phyloP scores from a whole-genome alignment of 1,139 yeast genomes.

The Yamadazyma jaroonii region DNA sequence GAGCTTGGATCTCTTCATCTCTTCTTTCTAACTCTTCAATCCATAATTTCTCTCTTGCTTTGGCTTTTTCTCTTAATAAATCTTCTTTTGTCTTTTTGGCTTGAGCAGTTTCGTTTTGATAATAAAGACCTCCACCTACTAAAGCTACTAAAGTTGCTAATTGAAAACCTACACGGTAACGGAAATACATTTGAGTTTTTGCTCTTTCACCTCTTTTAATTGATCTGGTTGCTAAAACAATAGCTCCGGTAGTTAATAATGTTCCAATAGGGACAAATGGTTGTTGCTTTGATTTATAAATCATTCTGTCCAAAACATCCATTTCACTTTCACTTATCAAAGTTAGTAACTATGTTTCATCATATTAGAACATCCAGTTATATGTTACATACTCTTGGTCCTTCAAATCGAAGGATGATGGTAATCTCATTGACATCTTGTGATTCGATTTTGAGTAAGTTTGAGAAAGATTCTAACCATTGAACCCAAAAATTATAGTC shows the following conservation, averaged over 20 bases:
- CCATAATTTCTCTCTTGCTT: conserved; percentile 82
- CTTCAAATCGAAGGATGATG: conserved; percentile 16
- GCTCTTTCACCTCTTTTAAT: conserved; percentile 68
- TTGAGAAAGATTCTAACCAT: background rate
- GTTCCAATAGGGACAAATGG: conserved; percentile 83
- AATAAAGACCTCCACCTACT: conserved; percentile 72
- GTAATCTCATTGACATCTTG: conserved; percentile 16
- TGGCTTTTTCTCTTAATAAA: conserved; percentile 68
- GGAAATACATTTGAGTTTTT: conserved; percentile 81
- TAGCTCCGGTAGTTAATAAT: conserved; percentile 76
- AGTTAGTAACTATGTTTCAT: too few relatives aligned
- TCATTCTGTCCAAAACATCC: conserved; percentile 30
- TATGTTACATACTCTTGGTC: conserved; percentile 13
- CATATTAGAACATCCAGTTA: too few relatives aligned
- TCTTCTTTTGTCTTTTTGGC: conserved; percentile 58
- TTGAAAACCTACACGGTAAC: conserved; percentile 88
- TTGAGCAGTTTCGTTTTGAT: conserved; percentile 43
- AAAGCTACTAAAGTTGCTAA: conserved; percentile 78
- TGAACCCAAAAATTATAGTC: too few relatives aligned
- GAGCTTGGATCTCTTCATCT: conserved; percentile 66
- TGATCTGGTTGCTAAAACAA: conserved; percentile 73
- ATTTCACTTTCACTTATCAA: conserved; percentile 22
- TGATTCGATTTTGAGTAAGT: background rate
- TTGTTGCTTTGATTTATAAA: conserved; percentile 57
- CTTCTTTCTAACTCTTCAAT: conserved; percentile 85